Percentiles rank a stretch among this genome's conserved stretches.
phyloP scores from a whole-genome alignment of 2,329 filamentous ascomycete genomes.

The Aspergillus unguis region DNA sequence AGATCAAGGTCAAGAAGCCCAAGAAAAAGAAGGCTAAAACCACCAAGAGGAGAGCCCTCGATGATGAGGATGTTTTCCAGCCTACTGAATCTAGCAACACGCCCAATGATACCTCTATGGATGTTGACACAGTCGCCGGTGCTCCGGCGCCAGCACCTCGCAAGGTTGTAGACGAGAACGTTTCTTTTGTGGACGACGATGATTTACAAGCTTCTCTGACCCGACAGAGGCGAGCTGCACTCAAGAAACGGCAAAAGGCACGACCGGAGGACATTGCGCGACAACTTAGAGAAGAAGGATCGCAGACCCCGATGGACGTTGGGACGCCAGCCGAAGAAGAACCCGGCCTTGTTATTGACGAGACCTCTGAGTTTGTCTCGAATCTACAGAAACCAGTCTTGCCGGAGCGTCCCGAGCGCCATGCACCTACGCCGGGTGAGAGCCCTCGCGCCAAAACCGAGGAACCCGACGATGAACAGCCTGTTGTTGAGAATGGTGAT shows the following conservation, averaged over 20 bases:
- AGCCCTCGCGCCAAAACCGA: slow-evolving; percentile 22
- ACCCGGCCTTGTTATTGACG: slow-evolving; percentile 82
- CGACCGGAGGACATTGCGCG: slow-evolving; percentile 83
- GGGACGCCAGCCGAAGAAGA: slow-evolving; percentile 57
- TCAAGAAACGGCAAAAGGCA: slow-evolving; percentile 88
- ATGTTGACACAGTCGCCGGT: slow-evolving; percentile 62
- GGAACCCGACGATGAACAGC: slow-evolving; percentile 16
- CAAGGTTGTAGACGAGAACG: slow-evolving; percentile 64
- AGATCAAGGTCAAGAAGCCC: slow-evolving; percentile 90
- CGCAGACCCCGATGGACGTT: slow-evolving; percentile 54
- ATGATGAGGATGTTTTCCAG: slow-evolving; percentile 57
- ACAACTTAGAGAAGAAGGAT: slow-evolving; percentile 65
- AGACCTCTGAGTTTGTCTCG: slow-evolving; percentile 91
- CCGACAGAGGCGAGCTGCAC: slow-evolving; percentile 72
- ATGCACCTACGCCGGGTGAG: slow-evolving; percentile 35
- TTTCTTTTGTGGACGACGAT: slow-evolving; percentile 82
- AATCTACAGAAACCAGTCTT: slow-evolving; percentile 68
- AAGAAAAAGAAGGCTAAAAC: slow-evolving; percentile 81
- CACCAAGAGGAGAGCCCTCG: slow-evolving; percentile 63
- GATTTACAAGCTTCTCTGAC: slow-evolving; percentile 84
- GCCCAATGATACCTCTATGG: slow-evolving; percentile 60
- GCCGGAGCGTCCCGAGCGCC: slow-evolving; percentile 50
- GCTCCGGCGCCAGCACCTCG: slow-evolving; percentile 43
- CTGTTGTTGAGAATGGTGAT: slow-evolving; percentile 52
- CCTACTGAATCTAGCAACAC: slow-evolving; percentile 30